Evolutionary conservation across 345 rosid genomes (phyloP), one percentile per base, ranked within the genome.

Genomic region (Eucalyptus urophylla): DNA sequence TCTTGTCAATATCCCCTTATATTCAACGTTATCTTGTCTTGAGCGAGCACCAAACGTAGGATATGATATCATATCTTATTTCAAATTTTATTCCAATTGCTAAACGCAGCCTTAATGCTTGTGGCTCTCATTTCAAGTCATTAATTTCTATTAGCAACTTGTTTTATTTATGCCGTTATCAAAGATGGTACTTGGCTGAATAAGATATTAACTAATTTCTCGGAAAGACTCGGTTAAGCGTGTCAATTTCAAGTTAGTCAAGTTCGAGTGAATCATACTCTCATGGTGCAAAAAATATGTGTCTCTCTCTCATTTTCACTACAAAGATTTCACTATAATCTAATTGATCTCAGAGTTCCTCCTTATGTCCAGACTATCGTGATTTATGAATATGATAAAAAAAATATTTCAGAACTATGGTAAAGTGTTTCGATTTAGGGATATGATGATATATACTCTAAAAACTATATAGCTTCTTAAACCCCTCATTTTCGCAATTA

Each of bases 311-410:
- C 58, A 53, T 19, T 8, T 19, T 53, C 58, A 19, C 58, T 53
- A 53, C 1, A 53, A 53, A 53, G 58, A 29, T 62, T 29, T 14
- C 33, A 62, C n/a, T 62, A 6, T 62, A 14, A 29, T 29, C 33
- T 62, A 29, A 14, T 62, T 62, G 0, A 62, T 62, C 0, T 62
- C 5, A 29, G 1, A 13, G 37, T 29, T 12, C 29, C 3, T 12
- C 33, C 2, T 27, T 6, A 0, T 6, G 31, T 60, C 15, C 0
- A 27, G 13, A 27, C 4, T 62, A 4, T 62, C 1, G 6, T 15
- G 40, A 65, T 65, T n/a, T n/a, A 65, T 14, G 33, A 62, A 29
- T 6, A 62, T 62, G 10, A 33, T 0, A 4, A 14, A 0, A 43
- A 43, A n/a, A 17, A 65, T 65, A 65, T n/a, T n/a, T 14, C 33